Evolutionary conservation across 129 eudicot genomes (phyloP).

Genomic region (Artemisia tridentata): DNA sequence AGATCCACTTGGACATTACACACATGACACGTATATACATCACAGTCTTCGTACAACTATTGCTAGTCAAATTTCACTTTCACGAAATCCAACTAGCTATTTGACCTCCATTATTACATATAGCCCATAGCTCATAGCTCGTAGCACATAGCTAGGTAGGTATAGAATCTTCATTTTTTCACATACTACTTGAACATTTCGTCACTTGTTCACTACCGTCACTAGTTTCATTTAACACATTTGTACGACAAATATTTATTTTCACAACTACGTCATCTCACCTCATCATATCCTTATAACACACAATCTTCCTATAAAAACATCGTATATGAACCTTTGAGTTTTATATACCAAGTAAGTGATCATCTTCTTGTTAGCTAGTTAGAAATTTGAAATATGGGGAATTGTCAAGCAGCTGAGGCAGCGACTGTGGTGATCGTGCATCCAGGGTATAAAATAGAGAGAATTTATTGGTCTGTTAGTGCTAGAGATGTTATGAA

Average conservation of each 20-base stretch:
- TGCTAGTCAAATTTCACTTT: constrained; percentile 26
- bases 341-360: too few relatives aligned
- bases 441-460: constrained; percentile 58
- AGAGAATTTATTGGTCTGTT: constrained; percentile 64
- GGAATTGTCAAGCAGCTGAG: constrained; percentile 90
- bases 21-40: constrained; percentile 8
- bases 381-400: constrained; percentile 35
- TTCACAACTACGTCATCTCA: too few relatives aligned
- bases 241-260: too few relatives aligned
- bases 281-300: too few relatives aligned
- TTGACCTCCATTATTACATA: constrained; percentile 17
- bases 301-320: too few relatives aligned
- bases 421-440: constrained; percentile 73
- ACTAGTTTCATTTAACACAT: too few relatives aligned
- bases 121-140: constrained; percentile 14
- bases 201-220: constrained; percentile 19
- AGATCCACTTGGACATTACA: constrained; percentile 9
- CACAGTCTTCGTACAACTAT: constrained; percentile 24
- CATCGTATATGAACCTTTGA: too few relatives aligned
- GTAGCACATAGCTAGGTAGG: neutral
- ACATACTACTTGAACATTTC: constrained; percentile 17
- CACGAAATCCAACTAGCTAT: constrained; percentile 16
- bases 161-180: constrained; percentile 27
- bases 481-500: constrained; percentile 70
- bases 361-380: too few relatives aligned